Percentiles rank a stretch among this genome's conserved stretches.
Evolutionary conservation across 495 filamentous ascomycete genomes (phyloP).

Genomic region (Hyphodiscus hymeniophilus): DNA sequence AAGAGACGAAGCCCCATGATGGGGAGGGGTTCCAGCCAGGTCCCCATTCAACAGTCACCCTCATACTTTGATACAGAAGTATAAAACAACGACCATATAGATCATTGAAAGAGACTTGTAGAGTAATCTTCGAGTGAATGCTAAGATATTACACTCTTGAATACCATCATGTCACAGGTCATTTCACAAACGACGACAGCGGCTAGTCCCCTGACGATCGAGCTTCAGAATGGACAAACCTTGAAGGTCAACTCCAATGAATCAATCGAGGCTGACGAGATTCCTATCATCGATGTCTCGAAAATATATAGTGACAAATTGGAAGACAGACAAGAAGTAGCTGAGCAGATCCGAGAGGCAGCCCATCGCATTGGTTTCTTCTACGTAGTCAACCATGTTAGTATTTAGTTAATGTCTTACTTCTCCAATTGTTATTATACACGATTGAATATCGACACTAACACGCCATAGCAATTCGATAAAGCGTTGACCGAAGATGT

Average conservation of each 20-base stretch:
- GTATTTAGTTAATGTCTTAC: too few relatives aligned
- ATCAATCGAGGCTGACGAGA: constrained; percentile 20
- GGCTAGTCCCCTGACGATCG: neutral
- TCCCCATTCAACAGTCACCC: too few relatives aligned
- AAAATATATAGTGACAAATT: constrained; percentile 24
- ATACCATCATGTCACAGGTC: neutral
- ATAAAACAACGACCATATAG: too few relatives aligned
- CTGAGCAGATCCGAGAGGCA: constrained; percentile 32
- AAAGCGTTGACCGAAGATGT: constrained; percentile 21
- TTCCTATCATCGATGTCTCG: constrained; percentile 35
- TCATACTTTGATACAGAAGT: too few relatives aligned
- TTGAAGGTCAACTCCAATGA: constrained; percentile 8
- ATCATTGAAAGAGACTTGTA: too few relatives aligned
- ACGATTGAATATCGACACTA: neutral
- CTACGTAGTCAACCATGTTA: constrained; percentile 29
- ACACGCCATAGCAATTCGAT: neutral
- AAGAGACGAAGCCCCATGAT: too few relatives aligned
- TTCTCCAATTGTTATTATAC: constrained; percentile 30
- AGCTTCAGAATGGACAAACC: constrained; percentile 1
- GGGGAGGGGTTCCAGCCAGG: too few relatives aligned
- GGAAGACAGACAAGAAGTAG: constrained; percentile 27
- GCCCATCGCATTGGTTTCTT: constrained; percentile 42
- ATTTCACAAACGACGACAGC: neutral
- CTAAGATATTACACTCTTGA: neutral
- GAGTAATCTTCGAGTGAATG: neutral